Base-by-base conservation (phyloP, 2,329 filamentous ascomycete species). In the Keithomyces neogunnii region DNA sequence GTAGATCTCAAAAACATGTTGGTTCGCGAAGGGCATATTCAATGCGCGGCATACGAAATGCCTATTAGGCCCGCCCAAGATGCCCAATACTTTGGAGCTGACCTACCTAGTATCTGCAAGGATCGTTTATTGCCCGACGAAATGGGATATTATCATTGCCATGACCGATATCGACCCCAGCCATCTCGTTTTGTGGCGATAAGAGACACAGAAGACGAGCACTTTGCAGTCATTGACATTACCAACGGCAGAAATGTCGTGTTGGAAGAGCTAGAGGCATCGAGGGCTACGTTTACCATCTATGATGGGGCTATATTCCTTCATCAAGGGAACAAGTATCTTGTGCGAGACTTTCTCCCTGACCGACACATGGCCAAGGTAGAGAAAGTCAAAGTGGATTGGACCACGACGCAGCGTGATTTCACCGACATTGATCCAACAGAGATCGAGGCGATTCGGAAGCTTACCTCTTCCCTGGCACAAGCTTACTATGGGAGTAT, bases 261-360 rank as follows among this genome's bases (percentile, higher is more conserved):
- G 0, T 77, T 99, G 1, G 93, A 99, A 72, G 91, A 97, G 69
- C 78, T 99, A n/a, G 93, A 97, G 69, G 89, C 90, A 1, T 93
- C 88, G 2, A 83, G 93, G n/a, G 92, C 92, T 1, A 92, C 89
- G 58, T 97, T 96, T 68, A 96, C 90, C 1, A 80, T 99, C 53
- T 99, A 99, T 67, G 92, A 97, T 66, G 93, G 93, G 10, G 93
- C 89, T 44, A 96, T 99, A 55, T 99, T 95, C 70, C 75, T 99
- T 4, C 93, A 99, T 61, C 93, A 99, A 69, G 93, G 93, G n/a
- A 83, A 84, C 56, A 92, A 86, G 1, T 99, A 96, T 63, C 78
- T 97, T 2, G 88, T 99, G 49, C 87, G 89, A 59, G 90, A 97
- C 60, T 91, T 97, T 62, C 81, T 81, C 55, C 85, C 88, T 1